A percentile compares a stretch with the other conserved stretches of the same genome.
These are phyloP conservation scores for Aotearoamyces nothofagi DNA, from an alignment of 2,329 filamentous ascomycete genomes.

Conservation along the genomic window DNA sequence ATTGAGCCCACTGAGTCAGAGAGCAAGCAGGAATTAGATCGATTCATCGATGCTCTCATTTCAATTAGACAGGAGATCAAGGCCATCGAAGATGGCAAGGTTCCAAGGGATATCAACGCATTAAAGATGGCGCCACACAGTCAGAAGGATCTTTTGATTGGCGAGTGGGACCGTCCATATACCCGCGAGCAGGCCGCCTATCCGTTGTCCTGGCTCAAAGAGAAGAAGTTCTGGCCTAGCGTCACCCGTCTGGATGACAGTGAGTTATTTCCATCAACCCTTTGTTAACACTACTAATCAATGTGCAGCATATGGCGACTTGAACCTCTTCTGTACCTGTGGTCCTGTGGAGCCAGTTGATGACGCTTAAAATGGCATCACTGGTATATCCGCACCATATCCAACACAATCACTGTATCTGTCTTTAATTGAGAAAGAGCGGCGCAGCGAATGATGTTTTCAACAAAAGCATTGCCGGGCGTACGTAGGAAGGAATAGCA, in stretches of 20 bases:
- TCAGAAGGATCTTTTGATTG: slow-evolving; percentile 60
- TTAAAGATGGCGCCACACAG: slow-evolving; percentile 83
- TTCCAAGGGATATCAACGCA: slow-evolving; percentile 64
- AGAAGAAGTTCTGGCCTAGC: slow-evolving; percentile 97
- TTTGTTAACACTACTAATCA: slow-evolving; percentile 12
- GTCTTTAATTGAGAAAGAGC: slow-evolving; percentile 1
- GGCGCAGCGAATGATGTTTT: not conserved
- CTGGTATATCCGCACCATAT: slow-evolving; percentile 10
- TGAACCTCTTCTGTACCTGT: slow-evolving; percentile 91
- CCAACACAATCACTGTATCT: slow-evolving; percentile 9
- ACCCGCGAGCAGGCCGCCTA: slow-evolving; percentile 73
- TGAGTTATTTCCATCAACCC: slow-evolving; percentile 31
- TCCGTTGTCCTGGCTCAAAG: slow-evolving; percentile 63
- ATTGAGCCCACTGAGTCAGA: slow-evolving; percentile 95
- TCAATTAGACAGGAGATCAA: slow-evolving; percentile 75
- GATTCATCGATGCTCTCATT: slow-evolving; percentile 83
- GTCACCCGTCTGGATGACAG: slow-evolving; percentile 80
- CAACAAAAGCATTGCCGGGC: no score
- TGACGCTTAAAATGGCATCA: slow-evolving; percentile 10
- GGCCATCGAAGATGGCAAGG: slow-evolving; percentile 65
- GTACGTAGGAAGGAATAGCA: slow-evolving; percentile 1
- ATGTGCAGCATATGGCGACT: slow-evolving; percentile 63
- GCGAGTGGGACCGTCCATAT: slow-evolving; percentile 75
- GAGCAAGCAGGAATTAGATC: slow-evolving; percentile 80
- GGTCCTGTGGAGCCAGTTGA: slow-evolving; percentile 52